Evolutionary conservation across 2,329 filamentous ascomycete genomes (phyloP).

Genomic region (Phyllosticta capitalensis): DNA sequence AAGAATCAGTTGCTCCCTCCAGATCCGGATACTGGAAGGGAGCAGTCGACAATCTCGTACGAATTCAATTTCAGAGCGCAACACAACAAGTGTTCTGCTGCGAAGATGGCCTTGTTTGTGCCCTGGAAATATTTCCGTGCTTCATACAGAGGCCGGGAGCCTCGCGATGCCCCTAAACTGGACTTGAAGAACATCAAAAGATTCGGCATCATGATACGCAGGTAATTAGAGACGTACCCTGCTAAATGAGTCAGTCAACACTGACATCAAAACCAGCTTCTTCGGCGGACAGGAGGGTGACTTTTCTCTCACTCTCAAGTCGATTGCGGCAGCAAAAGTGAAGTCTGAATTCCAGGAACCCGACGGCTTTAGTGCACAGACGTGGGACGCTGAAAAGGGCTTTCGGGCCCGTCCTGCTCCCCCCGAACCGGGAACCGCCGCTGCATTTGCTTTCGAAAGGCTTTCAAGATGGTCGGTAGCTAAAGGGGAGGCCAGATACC

Average conservation of each 20-base stretch:
- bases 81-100: no score
- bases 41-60: conserved; percentile 63
- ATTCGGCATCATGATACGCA: conserved; percentile 71
- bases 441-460: no score
- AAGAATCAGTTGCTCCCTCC: conserved; percentile 57
- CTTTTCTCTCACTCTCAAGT: conserved; percentile 49
- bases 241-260: background rate
- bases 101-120: conserved; percentile 39
- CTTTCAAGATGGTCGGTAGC: no score
- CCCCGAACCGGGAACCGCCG: no score
- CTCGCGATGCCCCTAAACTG: conserved; percentile 50
- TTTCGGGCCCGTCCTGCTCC: no score
- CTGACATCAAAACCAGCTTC: conserved; percentile 45
- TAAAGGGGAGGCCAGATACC: no score
- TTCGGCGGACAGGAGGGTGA: conserved; percentile 64
- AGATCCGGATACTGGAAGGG: conserved; percentile 53
- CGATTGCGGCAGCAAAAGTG: conserved; percentile 40
- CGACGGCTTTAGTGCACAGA: no score
- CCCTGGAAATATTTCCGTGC: conserved; percentile 57
- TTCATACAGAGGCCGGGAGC: conserved; percentile 62
- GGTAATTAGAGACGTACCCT: conserved; percentile 40
- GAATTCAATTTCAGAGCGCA: conserved; percentile 54
- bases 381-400: no score
- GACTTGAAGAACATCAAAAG: conserved; percentile 53
- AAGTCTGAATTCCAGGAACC: no score